Conservation (phyloP, 2,329 filamentous ascomycete species). For the Thyridium curvatum region DNA sequence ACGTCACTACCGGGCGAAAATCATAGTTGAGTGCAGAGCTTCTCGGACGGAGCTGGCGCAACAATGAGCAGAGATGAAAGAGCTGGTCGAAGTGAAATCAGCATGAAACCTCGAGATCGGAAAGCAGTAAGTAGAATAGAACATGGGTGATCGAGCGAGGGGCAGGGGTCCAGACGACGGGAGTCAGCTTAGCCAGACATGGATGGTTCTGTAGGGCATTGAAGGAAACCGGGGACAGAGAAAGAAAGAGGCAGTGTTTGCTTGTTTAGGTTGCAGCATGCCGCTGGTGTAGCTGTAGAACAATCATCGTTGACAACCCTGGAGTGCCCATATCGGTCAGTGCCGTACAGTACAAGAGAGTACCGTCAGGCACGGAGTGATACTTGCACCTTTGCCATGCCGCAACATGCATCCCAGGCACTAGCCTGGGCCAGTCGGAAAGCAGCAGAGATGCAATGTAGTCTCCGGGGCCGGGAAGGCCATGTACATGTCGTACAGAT, state of each 20-base stretch:
- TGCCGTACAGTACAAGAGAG: slow-evolving; percentile 8
- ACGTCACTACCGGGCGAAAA: too few species aligned
- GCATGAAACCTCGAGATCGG: too few species aligned
- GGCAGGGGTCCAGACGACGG: too few species aligned
- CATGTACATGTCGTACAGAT: slow-evolving; percentile 2
- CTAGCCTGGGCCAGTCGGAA: slow-evolving; percentile 1
- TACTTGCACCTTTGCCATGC: slow-evolving; percentile 1
- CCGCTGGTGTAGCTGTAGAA: neutral
- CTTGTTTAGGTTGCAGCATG: slow-evolving; percentile 1
- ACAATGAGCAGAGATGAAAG: too few species aligned
- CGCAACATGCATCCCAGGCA: neutral
- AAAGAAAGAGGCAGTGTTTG: neutral
- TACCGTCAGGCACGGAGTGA: slow-evolving; percentile 9
- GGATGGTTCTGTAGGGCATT: too few species aligned
- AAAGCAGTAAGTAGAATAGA: too few species aligned
- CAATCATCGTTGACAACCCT: neutral
- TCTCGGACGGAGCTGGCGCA: too few species aligned
- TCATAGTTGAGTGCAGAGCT: too few species aligned
- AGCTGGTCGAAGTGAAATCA: too few species aligned
- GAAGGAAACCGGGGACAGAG: neutral
- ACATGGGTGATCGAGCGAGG: too few species aligned
- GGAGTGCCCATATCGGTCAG: neutral
- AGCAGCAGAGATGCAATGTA: neutral
- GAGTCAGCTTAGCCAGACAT: too few species aligned
- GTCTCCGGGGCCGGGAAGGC: neutral